phyloP scores from a whole-genome alignment of 306 rosid species.

The Inga laurina region DNA sequence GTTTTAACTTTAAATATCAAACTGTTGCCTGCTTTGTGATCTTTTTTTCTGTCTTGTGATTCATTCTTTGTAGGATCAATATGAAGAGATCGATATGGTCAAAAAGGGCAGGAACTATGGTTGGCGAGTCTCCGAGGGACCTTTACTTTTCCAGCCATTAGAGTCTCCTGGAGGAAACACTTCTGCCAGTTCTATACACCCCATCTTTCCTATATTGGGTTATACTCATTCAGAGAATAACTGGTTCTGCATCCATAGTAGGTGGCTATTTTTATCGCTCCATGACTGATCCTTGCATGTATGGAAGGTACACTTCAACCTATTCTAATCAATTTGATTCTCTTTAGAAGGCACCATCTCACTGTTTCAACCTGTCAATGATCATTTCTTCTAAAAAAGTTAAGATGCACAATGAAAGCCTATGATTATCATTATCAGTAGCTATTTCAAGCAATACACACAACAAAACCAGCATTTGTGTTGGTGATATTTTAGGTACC shows the following conservation, averaged over 20 bases:
- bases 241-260: conserved; percentile 35
- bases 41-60: not conserved
- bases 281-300: conserved; percentile 46
- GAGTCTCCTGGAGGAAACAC: conserved; percentile 37
- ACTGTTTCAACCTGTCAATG: not conserved
- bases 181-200: conserved; percentile 29
- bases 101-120: conserved; percentile 49
- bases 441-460: not conserved
- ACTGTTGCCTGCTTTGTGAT: not conserved
- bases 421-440: not conserved
- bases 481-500: conserved; percentile 32
- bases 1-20: not conserved
- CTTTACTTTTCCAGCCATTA: conserved; percentile 28
- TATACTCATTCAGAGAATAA: conserved; percentile 38
- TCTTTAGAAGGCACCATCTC: not conserved
- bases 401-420: not conserved
- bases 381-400: not conserved
- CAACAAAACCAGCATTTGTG: not conserved
- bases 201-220: conserved; percentile 41
- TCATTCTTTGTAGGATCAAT: conserved; percentile 33
- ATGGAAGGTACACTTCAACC: conserved; percentile 35
- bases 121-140: conserved; percentile 46
- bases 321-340: not conserved
- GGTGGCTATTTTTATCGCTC: conserved; percentile 49
- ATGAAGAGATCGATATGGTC: conserved; percentile 44